Percentiles rank a stretch among this genome's conserved stretches.
phyloP scores from a whole-genome alignment of 306 rosid species.

The Dicorynia guianensis region DNA sequence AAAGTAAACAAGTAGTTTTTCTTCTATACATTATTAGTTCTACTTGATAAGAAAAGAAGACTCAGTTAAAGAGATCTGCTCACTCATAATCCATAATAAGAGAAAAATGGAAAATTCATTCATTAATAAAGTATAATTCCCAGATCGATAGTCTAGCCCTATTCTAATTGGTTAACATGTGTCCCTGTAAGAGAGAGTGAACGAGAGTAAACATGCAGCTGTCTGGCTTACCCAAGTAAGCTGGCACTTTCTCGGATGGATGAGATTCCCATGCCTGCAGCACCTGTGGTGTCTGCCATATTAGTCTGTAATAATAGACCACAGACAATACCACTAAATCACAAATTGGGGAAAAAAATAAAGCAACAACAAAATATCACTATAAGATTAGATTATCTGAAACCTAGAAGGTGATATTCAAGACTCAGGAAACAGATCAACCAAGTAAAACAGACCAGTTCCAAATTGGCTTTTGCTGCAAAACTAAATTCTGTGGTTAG shows the following conservation, averaged over 20 bases:
- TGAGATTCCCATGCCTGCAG: constrained; percentile 58
- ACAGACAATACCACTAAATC: constrained; percentile 36
- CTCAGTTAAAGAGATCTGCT: too few species aligned
- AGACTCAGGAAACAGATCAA: not conserved
- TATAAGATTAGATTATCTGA: constrained; percentile 20
- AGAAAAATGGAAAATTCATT: not conserved
- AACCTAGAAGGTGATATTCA: constrained; percentile 14
- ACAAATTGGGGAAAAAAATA: constrained; percentile 28
- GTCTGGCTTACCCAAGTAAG: constrained; percentile 77
- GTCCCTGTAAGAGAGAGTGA: not conserved
- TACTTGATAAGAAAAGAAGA: too few species aligned
- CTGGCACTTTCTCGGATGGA: constrained; percentile 84
- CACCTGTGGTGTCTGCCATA: constrained; percentile 64
- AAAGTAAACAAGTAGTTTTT: not conserved
- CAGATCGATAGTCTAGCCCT: not conserved
- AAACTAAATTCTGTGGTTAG: not conserved
- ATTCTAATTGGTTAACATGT: constrained; percentile 26
- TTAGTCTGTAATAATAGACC: constrained; percentile 61
- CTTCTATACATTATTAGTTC: not conserved
- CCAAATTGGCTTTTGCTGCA: not conserved
- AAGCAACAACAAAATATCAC: constrained; percentile 31
- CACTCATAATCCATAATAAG: not conserved
- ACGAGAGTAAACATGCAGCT: not conserved
- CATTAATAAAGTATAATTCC: not conserved
- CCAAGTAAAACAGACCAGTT: constrained; percentile 3